Conservation (phyloP, 768 basidiomycete genomes). For the Sporobolomyces roseus region DNA sequence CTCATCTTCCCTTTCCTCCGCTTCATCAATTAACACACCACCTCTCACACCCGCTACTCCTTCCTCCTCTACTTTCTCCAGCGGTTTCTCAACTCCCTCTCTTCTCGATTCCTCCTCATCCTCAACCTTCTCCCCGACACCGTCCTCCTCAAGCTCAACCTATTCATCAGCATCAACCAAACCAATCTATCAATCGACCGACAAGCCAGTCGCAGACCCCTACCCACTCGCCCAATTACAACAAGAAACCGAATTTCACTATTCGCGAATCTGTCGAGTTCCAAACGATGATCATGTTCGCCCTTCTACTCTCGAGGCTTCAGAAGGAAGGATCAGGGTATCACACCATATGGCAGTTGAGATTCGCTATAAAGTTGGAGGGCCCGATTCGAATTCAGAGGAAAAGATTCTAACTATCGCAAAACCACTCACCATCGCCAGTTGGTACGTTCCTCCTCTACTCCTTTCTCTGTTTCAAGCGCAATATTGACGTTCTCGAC, state of each 20-base stretch:
- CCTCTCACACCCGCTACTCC: not conserved
- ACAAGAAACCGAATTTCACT: constrained; percentile 13
- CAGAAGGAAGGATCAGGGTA: constrained; percentile 22
- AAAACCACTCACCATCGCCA: constrained; percentile 27
- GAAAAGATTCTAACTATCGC: constrained; percentile 28
- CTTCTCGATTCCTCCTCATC: not conserved
- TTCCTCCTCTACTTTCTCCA: constrained; percentile 1
- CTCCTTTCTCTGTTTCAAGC: not conserved
- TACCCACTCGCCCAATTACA: constrained; percentile 2
- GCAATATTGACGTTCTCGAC: too few relatives aligned
- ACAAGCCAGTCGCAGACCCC: constrained; percentile 20
- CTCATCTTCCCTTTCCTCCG: too few relatives aligned
- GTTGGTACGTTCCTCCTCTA: constrained; percentile 10
- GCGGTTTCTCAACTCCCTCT: constrained; percentile 4
- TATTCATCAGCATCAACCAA: not conserved
- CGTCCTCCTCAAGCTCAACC: not conserved
- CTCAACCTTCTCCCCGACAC: not conserved
- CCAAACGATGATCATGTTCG: constrained; percentile 33
- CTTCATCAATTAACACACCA: not conserved
- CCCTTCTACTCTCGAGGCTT: constrained; percentile 25
- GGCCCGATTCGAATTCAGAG: not conserved
- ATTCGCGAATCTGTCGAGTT: constrained; percentile 23
- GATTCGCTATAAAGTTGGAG: constrained; percentile 16
- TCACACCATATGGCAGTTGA: constrained; percentile 23
- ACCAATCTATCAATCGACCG: not conserved